Base-by-base conservation (phyloP, 1,139 yeast genomes). In the Hansenula lynferdii region DNA sequence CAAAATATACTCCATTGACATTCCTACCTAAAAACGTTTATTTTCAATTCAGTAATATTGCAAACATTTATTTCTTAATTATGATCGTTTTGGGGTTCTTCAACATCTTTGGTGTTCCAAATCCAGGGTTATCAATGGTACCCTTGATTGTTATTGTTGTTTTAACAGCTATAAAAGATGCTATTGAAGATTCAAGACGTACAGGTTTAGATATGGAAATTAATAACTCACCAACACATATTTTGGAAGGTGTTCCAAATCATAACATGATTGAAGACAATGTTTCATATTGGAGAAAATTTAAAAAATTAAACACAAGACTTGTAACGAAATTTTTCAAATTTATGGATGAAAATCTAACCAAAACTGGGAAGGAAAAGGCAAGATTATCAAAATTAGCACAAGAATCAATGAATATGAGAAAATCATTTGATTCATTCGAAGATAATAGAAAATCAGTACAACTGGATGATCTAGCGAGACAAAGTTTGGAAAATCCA, bases 141-240 rank as follows among this genome's bases (percentile, higher is more conserved):
- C 98, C 98, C 3, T 77, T 92, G 60, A 85, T 90, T 61, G 96
- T 87, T 38, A 90, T 92, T 67, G 95, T 92, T 29, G 67, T 74
- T 41, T 74, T 92, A 42, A 92, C 97, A 1, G 97, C 95, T 14
- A 65, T 85, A 45, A 90, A 90, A 59, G 98, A 92, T 64, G 97
- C 95, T 1, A 70, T 92, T 47, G 98, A 92, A 62, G 98, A 92
- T 63, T 90, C 87, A 42, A 75, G 94, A 53, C 77, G 98, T 58
- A 81, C 87, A 1, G 64, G 75, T 4, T 71, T 83, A 48, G 98
- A 92, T 62, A 64, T 79, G 49, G 95, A 90, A 53, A 78, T 92
- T 49, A 92, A 92, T 58, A 90, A 92, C 58, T 84, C 90, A 8
- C 77, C 84, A 15, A 85, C 95, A 2, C 95, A 86, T 58, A 70